phyloP scores from a whole-genome alignment of 441 rosid species.

The Jatropha podagrica region DNA sequence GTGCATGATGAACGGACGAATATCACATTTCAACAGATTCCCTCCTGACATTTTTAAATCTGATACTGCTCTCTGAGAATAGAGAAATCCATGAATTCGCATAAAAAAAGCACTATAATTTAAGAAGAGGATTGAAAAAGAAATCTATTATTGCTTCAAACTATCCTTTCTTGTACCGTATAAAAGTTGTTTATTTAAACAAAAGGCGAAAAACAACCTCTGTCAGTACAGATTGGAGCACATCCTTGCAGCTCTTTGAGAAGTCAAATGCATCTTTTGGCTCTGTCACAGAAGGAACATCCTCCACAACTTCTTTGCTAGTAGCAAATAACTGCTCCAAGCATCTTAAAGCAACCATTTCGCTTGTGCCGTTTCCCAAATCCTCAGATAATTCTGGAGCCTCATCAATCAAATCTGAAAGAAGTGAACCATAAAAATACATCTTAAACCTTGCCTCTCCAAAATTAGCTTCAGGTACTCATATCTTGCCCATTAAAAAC shows the following conservation, averaged over 20 bases:
- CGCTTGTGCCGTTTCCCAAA: conserved; percentile 34
- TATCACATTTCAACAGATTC: conserved; percentile 45
- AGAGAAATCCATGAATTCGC: not conserved
- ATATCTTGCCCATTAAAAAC: not conserved
- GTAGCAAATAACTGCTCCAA: conserved; percentile 47
- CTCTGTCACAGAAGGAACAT: conserved; percentile 19
- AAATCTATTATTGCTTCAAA: not conserved
- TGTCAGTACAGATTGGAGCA: conserved; percentile 35
- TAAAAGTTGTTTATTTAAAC: not conserved
- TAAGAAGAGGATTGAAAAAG: not conserved
- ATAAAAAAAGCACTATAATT: not conserved
- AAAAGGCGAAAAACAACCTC: conserved; percentile 33
- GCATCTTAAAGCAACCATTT: conserved; percentile 55
- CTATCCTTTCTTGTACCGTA: not conserved
- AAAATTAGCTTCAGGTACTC: too few relatives aligned
- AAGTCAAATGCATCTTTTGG: conserved; percentile 31
- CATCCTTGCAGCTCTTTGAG: conserved; percentile 44
- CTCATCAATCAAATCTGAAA: conserved; percentile 44
- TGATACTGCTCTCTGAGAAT: conserved; percentile 33
- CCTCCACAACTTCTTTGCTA: conserved; percentile 16
- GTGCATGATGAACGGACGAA: conserved; percentile 39
- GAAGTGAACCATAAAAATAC: conserved; percentile 5
- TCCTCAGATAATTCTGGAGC: conserved; percentile 37
- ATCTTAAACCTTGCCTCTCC: not conserved
- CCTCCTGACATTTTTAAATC: conserved; percentile 31